Evolutionary conservation across 192 early-diverging fungal species (phyloP), one percentile per base, ranked within the genome.

Genomic region (Coemansia sp.): DNA sequence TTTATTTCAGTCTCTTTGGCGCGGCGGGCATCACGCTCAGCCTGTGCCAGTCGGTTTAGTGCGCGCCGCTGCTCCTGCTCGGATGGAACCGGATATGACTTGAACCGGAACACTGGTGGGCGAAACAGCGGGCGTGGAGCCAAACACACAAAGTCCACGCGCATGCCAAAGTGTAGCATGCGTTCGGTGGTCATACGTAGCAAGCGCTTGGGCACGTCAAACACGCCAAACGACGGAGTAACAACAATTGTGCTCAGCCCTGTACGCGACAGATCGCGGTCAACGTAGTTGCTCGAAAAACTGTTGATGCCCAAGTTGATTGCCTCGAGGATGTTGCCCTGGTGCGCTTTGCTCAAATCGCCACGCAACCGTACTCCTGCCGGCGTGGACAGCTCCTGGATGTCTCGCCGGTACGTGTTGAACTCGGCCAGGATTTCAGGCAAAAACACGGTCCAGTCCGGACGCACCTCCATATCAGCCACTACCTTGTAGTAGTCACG

Each of bases 231-330:
- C 9, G 93, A 92, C 7, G 96, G 91, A 0, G 94, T 97, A 26
- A 98, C 83, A 41, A 98, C 82, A 4, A 96, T 86, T 7, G 95
- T 94, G 23, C 90, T 89, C 4, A 95, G 83, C 43, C 93, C 95
- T 5, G 94, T 99, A 38, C 95, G 82, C 50, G 91, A 75, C 25
- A 98, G 73, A 80, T 98, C 96, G n/a, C 97, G 88, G 73, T 96
- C 93, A 29, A 97, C 90, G 71, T 93, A 94, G 69, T 95, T 93
- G 61, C 89, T 91, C 54, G 95, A 91, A 72, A 96, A 91, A 12
- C 93, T 92, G 80, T 98, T 99, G 53, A 99, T 82, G 2, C 94
- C 96, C 21, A 99, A 74, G 71, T 99, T 99, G 51, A 99, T 88
- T 0, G 97, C 93, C 74, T 97, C 97, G 0, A 99, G 84, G 22